A percentile compares a stretch with the other conserved stretches of the same genome.
These are phyloP conservation scores for Priceomyces melissophilus DNA, from an alignment of 805 yeast genomes.

Conservation along the genomic window DNA sequence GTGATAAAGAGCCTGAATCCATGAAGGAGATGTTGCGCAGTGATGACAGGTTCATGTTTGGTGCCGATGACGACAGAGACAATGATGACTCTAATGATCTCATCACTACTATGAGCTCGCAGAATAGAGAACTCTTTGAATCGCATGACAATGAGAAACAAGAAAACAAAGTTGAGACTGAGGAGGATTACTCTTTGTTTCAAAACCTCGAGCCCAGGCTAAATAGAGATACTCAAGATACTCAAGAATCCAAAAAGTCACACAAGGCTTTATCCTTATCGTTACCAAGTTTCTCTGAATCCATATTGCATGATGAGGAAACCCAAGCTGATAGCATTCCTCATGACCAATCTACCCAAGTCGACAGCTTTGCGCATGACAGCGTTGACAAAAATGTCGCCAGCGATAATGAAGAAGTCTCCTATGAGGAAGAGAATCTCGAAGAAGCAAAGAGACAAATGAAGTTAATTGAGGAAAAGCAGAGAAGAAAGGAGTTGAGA, in stretches of 20 bases:
- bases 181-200: conserved; percentile 17
- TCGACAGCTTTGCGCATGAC: background rate
- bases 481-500: conserved; percentile 31
- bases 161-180: background rate
- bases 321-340: conserved; percentile 6
- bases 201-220: conserved; percentile 27
- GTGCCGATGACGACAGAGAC: conserved; percentile 12
- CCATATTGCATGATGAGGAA: background rate
- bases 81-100: conserved; percentile 11
- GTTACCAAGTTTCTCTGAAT: background rate
- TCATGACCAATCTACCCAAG: background rate
- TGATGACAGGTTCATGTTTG: conserved; percentile 31
- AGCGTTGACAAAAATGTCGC: conserved; percentile 28
- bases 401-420: conserved; percentile 21
- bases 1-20: conserved; percentile 3
- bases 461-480: conserved; percentile 38
- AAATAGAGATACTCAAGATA: conserved; percentile 3
- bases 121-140: conserved; percentile 5
- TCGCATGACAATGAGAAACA: conserved; percentile 4
- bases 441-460: conserved; percentile 24
- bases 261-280: background rate
- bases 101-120: conserved; percentile 13
- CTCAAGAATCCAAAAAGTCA: conserved; percentile 3
- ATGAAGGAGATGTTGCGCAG: conserved; percentile 11
- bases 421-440: conserved; percentile 22